Evolutionary conservation across 495 filamentous ascomycete species (phyloP), one percentile per base, ranked within the genome.

Genomic region (Arthonia radiata): DNA sequence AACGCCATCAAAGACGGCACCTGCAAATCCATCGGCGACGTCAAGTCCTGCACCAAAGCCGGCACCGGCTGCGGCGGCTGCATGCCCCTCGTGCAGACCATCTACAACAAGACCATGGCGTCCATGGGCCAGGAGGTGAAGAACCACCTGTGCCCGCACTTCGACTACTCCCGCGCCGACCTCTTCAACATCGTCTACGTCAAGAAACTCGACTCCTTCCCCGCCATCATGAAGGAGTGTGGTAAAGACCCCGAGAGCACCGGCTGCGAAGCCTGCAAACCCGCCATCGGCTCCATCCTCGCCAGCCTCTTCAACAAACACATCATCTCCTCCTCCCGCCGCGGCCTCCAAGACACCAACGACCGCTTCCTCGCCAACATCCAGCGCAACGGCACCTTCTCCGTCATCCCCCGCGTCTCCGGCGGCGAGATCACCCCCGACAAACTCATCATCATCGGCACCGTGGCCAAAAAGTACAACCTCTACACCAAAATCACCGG

Each of bases 401-500:
- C 71, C 1, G 82, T 94, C 13, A 63, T 94, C 14, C 83, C 83
- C 8, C 65, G 83, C 11, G 67, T 94, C 2, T 50, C 77, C 9
- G 83, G 60, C 31, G 83, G 83, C 29, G 83, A 94, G 44, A 91
- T 94, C 37, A 90, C 80, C 0, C 65, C 83, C 0, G 79, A 90
- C 13, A 86, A 80, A 36, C 61, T 94, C 26, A 80, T 92, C 32
- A 63, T 71, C 17, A 82, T 94, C 24, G 83, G 79, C 2, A 65
- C 67, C 18, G 78, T 94, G 1, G 83, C 82, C 1, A 81, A 80
- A 55, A 71, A 86, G 41, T 92, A 81, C 33, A 58, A 63, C 26
- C 53, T 94, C 3, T 94, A 94, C 48, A 79, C 71, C 43, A 94
- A 92, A 53, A 91, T 94, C 39, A 94, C 83, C 0, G 83, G 83